Conservation (phyloP, 2,329 filamentous ascomycete species). For the Colletotrichum gigasporum region DNA sequence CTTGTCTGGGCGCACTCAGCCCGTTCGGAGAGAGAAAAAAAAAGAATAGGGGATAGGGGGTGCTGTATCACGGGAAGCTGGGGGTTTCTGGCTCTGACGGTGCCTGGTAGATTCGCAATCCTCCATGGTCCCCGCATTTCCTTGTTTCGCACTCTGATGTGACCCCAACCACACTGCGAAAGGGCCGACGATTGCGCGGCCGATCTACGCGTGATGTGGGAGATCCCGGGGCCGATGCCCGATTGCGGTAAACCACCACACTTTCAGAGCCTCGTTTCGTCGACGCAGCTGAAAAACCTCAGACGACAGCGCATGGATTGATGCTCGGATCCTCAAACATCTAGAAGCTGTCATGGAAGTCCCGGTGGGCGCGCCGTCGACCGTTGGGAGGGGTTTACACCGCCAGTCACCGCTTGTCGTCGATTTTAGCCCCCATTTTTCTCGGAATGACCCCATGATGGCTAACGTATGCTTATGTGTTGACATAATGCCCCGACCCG, state of each 20-base stretch:
- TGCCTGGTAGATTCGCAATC: slow-evolving; percentile 12
- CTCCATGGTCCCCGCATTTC: slow-evolving; percentile 11
- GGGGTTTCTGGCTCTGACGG: slow-evolving; percentile 18
- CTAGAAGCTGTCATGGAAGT: background rate
- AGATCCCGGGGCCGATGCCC: background rate
- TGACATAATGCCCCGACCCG: no score
- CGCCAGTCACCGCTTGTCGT: no score
- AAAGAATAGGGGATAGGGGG: background rate
- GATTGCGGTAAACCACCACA: background rate
- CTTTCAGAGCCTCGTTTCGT: slow-evolving; percentile 5
- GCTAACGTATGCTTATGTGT: no score
- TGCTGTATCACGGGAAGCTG: slow-evolving; percentile 9
- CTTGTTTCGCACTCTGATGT: slow-evolving; percentile 4
- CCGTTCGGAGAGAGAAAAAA: slow-evolving; percentile 6
- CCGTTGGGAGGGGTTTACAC: no score
- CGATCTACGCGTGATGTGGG: slow-evolving; percentile 21
- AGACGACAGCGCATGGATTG: slow-evolving; percentile 3
- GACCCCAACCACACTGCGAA: background rate
- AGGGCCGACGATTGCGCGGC: slow-evolving; percentile 9
- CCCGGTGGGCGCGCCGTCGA: no score
- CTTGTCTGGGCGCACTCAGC: background rate
- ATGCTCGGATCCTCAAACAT: slow-evolving; percentile 6
- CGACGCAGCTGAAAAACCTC: slow-evolving; percentile 1
- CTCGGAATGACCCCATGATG: no score
- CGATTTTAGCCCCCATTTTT: no score